phyloP scores from a whole-genome alignment of 2,329 filamentous ascomycete species.

The Ceratocystis eucalypticola region DNA sequence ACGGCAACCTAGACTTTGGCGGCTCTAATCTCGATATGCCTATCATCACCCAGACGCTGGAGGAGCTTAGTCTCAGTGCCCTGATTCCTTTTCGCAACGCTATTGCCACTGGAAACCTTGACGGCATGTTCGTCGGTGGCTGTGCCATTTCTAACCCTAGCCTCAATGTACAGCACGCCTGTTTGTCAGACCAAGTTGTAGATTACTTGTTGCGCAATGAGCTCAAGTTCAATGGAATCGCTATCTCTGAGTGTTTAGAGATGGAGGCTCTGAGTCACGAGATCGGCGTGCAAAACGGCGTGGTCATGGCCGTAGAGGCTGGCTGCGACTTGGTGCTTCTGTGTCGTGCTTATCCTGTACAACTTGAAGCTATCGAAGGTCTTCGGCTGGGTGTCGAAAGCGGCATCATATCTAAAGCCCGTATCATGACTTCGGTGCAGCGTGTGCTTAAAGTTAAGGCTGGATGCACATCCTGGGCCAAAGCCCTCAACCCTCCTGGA shows the following conservation, averaged over 20 bases:
- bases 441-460: slow-evolving; percentile 71
- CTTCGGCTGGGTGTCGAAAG: slow-evolving; percentile 83
- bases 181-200: slow-evolving; percentile 82
- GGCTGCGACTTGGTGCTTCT: slow-evolving; percentile 86
- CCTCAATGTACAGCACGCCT: slow-evolving; percentile 92
- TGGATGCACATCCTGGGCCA: slow-evolving; percentile 78
- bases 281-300: slow-evolving; percentile 91
- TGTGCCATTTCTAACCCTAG: slow-evolving; percentile 84
- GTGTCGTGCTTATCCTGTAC: slow-evolving; percentile 74
- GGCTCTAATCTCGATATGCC: slow-evolving; percentile 85
- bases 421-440: slow-evolving; percentile 66
- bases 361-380: slow-evolving; percentile 82
- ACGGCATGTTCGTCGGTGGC: slow-evolving; percentile 91
- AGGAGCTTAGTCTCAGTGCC: slow-evolving; percentile 83
- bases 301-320: slow-evolving; percentile 93
- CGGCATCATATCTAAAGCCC: slow-evolving; percentile 67
- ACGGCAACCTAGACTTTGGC: slow-evolving; percentile 86
- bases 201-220: slow-evolving; percentile 80
- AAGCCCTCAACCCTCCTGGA: slow-evolving; percentile 76
- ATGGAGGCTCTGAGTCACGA: slow-evolving; percentile 95
- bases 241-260: slow-evolving; percentile 87
- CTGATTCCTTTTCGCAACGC: slow-evolving; percentile 85
- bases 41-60: slow-evolving; percentile 86
- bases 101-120: slow-evolving; percentile 64
- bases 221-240: slow-evolving; percentile 78